Base-by-base conservation (phyloP, 2,329 filamentous ascomycete species). In the Didymella glomerata region DNA sequence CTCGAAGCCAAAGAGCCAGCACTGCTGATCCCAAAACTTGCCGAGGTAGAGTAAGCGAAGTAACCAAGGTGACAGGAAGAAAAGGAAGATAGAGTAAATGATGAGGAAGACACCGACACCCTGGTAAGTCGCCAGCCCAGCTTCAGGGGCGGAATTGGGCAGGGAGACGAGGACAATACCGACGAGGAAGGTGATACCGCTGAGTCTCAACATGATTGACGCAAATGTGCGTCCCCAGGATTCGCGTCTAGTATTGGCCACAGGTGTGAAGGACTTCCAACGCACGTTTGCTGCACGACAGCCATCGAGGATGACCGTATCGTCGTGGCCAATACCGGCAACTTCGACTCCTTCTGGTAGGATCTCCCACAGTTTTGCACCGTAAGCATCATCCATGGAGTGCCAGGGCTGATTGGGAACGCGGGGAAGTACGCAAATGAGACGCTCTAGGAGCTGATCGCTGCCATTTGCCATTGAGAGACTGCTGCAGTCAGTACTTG, bases 401-500 rank as follows among this genome's bases (percentile, higher is more conserved):
- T 77, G 71, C 80, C 81, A 83, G 1, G 73, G 73, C 41, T 77
- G 67, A 16, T 72, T 62, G 3, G 65, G 68, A 3, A 60, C 49
- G 30, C 64, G 64, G 1, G 81, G 79, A 0, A 79, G 64, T 2
- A 81, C 68, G 64, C 80, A 82, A 11, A 83, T 76, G 14, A 83
- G 66, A 2, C 80, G 77, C 60, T 81, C 81, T 1, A 84, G 74
- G 2, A 83, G 74, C 18, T 70, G 68, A 34, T 82, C 76, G 60
- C 76, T 79, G 38, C 81, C 79, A 42, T 83, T 82, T 10, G 78
- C 77, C 0, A 83, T 69, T 13, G 79, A 82, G 4, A 83, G 75
- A 9, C 70, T 74, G 14, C 0, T 24, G 3, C 7, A 9, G 3
- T 56, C 11, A 50, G 41, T 13, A 32, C 10, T 2, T 6, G 32